These are phyloP conservation scores for Vicia villosa DNA, from an alignment of 306 rosid species.

Conservation along the genomic window DNA sequence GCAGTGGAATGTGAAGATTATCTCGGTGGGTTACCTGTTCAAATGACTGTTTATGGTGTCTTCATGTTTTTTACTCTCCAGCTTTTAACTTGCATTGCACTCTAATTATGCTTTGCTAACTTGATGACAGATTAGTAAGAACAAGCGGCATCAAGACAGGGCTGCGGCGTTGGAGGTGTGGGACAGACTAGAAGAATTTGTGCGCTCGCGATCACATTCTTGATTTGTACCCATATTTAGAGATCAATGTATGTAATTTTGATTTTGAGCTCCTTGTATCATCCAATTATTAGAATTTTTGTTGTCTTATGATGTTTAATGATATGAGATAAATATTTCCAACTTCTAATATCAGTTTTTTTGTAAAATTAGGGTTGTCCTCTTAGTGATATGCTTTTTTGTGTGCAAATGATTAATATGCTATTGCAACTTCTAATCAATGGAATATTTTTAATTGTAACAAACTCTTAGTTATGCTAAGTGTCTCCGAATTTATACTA, in stretches of 20 bases:
- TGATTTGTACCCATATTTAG: slow-evolving; percentile 43
- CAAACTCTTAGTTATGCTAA: background rate
- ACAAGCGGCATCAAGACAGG: slow-evolving; percentile 95
- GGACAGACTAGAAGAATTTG: slow-evolving; percentile 96
- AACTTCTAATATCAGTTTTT: background rate
- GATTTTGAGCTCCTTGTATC: slow-evolving; percentile 28
- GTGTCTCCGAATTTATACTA: background rate
- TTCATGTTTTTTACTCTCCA: slow-evolving; percentile 8
- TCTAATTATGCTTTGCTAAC: slow-evolving; percentile 16
- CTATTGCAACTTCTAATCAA: background rate
- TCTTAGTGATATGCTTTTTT: background rate
- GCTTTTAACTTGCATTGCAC: background rate
- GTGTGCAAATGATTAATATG: background rate
- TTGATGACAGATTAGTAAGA: slow-evolving; percentile 83
- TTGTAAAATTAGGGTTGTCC: slow-evolving; percentile 7
- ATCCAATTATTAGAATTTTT: slow-evolving; percentile 15
- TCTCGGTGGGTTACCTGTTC: slow-evolving; percentile 61
- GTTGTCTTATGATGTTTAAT: slow-evolving; percentile 7
- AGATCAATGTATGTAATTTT: slow-evolving; percentile 33
- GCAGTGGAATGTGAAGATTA: slow-evolving; percentile 99
- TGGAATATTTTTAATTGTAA: background rate
- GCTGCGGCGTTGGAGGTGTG: slow-evolving; percentile 99
- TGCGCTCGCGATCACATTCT: slow-evolving; percentile 86
- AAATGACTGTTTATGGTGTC: background rate
- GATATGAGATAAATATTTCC: slow-evolving; percentile 13